Evolutionary conservation across 306 rosid species (phyloP).

Genomic region (Comarum palustre): DNA sequence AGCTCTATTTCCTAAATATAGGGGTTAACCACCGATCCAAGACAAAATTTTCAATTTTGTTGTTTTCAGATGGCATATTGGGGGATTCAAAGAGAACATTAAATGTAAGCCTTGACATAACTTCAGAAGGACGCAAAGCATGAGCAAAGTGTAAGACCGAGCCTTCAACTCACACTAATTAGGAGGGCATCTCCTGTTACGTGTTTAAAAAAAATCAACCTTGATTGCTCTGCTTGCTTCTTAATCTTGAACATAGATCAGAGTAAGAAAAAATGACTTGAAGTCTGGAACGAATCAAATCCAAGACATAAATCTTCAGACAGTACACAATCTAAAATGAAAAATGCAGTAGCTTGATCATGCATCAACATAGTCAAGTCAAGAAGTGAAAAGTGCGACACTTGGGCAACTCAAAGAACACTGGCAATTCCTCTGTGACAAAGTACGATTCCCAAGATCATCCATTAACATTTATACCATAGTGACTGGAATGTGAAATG

Average conservation of each 20-base stretch:
- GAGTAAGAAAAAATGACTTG: background rate
- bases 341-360: background rate
- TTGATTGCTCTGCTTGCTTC: background rate
- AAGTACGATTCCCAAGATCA: background rate
- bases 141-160: background rate
- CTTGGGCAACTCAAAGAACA: background rate
- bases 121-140: background rate
- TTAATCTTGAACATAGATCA: background rate
- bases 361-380: background rate
- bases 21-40: background rate
- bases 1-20: background rate
- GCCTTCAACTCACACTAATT: background rate
- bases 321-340: background rate
- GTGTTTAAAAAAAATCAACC: background rate
- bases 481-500: constrained; percentile 11
- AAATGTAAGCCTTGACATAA: background rate
- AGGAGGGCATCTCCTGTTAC: background rate
- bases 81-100: constrained; percentile 1
- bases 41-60: background rate
- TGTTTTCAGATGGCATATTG: background rate
- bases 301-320: background rate
- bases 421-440: background rate
- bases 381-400: background rate
- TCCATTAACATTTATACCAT: constrained; percentile 11
- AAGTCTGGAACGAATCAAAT: background rate